phyloP scores from a whole-genome alignment of 148 eudicot species.

The Vaccinium vitisidaea region DNA sequence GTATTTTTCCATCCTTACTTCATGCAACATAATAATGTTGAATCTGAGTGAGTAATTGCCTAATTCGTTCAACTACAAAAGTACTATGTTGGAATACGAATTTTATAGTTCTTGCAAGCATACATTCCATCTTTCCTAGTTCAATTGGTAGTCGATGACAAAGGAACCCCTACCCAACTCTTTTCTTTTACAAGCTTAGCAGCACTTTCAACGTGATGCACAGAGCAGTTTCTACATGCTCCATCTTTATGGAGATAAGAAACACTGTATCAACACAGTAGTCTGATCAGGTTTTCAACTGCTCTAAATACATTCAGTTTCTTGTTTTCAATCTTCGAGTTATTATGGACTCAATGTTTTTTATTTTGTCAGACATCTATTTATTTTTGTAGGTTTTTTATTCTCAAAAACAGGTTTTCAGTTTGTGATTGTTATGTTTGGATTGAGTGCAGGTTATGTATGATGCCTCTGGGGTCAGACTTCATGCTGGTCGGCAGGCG shows the following conservation, averaged over 20 bases:
- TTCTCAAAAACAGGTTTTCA: neutral
- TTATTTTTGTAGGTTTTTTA: neutral
- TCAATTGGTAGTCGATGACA: neutral
- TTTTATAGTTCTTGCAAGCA: neutral
- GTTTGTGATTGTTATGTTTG: neutral
- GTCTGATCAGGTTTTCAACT: no score
- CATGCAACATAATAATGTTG: neutral
- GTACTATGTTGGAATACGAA: neutral
- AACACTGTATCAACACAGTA: no score
- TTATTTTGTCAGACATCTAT: neutral
- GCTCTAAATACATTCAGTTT: neutral
- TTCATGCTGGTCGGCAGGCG: constrained; percentile 92
- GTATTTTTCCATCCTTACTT: neutral
- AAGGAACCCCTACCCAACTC: neutral
- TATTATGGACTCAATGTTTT: neutral
- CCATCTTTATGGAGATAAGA: no score
- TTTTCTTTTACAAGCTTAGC: neutral
- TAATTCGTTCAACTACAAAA: no score
- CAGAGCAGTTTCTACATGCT: neutral
- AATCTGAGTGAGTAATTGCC: neutral
- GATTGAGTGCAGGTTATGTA: constrained; percentile 65
- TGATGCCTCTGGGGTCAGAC: constrained; percentile 82
- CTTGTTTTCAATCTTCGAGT: neutral
- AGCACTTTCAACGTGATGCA: neutral
- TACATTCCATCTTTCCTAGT: neutral